Percentiles rank a stretch among this genome's conserved stretches.
Conservation (phyloP, 192 early-diverging fungal species). For the Lobosporangium transversale region DNA sequence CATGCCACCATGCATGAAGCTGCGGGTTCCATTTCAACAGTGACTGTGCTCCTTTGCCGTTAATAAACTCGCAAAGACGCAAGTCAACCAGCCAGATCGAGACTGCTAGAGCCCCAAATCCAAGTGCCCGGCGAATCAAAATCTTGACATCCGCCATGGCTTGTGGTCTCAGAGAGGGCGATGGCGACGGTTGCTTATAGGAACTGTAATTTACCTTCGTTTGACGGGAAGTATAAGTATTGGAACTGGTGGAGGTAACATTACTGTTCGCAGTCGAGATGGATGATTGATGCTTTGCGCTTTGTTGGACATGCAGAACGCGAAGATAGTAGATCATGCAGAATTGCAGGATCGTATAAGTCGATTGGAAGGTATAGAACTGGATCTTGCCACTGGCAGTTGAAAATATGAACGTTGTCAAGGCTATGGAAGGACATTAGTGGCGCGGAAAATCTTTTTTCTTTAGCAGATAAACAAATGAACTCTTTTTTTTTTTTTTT, state of each 20-base stretch:
- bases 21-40: slow-evolving; percentile 54
- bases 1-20: slow-evolving; percentile 71
- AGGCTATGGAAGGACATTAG: background rate
- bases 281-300: slow-evolving; percentile 1
- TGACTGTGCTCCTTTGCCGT: slow-evolving; percentile 10
- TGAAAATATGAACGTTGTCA: slow-evolving; percentile 46
- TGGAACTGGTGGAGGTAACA: background rate
- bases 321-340: slow-evolving; percentile 25
- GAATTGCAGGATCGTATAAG: slow-evolving; percentile 26
- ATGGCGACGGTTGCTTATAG: background rate
- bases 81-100: slow-evolving; percentile 40
- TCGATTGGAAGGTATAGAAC: slow-evolving; percentile 27
- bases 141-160: background rate
- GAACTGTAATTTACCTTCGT: background rate
- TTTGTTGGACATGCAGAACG: slow-evolving; percentile 22
- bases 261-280: too few species aligned
- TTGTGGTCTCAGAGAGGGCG: too few species aligned
- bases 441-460: background rate
- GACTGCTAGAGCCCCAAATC: slow-evolving; percentile 13
- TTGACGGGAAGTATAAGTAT: background rate
- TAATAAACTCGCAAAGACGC: slow-evolving; percentile 31
- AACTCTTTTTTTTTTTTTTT: too few species aligned
- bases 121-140: slow-evolving; percentile 28
- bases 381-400: slow-evolving; percentile 23
- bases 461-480: slow-evolving; percentile 4